phyloP scores from a whole-genome alignment of 805 yeast genomes.

The Wickerhamomyces strasburgensis region DNA sequence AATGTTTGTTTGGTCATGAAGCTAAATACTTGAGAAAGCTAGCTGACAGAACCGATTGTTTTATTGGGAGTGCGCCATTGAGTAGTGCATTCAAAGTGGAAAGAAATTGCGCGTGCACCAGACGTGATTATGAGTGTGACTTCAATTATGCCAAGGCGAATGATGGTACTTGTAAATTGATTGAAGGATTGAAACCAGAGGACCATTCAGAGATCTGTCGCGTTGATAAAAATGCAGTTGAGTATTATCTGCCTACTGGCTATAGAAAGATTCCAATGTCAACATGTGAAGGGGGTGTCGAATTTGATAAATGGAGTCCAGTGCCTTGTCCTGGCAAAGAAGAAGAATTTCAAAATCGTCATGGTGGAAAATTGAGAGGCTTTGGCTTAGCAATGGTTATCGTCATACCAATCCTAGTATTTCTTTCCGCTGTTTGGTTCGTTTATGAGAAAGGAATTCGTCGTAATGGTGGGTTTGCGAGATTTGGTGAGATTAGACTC shows the following conservation, averaged over 20 bases:
- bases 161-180: conserved; percentile 84
- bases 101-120: conserved; percentile 75
- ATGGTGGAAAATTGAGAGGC: conserved; percentile 47
- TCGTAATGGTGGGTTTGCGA: conserved; percentile 53
- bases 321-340: conserved; percentile 89
- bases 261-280: conserved; percentile 82
- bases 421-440: conserved; percentile 39
- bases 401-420: conserved; percentile 44
- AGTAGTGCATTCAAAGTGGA: conserved; percentile 48
- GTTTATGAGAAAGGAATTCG: conserved; percentile 75
- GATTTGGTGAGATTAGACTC: conserved; percentile 86
- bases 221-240: conserved; percentile 44
- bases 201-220: conserved; percentile 63
- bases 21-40: conserved; percentile 51
- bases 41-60: conserved; percentile 56
- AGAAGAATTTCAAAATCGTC: conserved; percentile 48
- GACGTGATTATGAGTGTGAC: conserved; percentile 93
- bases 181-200: conserved; percentile 61
- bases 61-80: conserved; percentile 53
- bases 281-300: conserved; percentile 79
- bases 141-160: conserved; percentile 64
- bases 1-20: conserved; percentile 74
- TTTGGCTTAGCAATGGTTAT: conserved; percentile 48
- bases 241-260: conserved; percentile 86
- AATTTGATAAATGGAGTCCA: conserved; percentile 58